Percentiles rank a stretch among this genome's conserved stretches.
phyloP scores from a whole-genome alignment of 192 early-diverging fungal genomes.

The Coemansia sp. region DNA sequence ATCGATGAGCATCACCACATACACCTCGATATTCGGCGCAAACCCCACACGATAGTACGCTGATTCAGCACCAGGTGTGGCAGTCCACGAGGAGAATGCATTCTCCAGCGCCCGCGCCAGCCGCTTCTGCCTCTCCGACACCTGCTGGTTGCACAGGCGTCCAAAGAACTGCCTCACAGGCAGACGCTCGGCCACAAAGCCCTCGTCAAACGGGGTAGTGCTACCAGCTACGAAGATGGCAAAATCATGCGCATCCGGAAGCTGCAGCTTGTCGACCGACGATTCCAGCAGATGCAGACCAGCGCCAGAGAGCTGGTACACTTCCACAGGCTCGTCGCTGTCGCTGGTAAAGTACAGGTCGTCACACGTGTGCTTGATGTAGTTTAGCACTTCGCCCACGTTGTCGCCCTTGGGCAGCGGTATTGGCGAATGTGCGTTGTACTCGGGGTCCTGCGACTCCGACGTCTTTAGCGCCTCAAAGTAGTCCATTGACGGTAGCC shows the following conservation, averaged over 20 bases:
- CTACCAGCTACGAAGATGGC: slow-evolving; percentile 41
- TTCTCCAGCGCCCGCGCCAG: slow-evolving; percentile 32
- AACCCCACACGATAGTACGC: slow-evolving; percentile 49
- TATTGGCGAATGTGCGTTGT: slow-evolving; percentile 34
- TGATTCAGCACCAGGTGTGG: slow-evolving; percentile 18
- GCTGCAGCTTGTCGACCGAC: slow-evolving; percentile 29
- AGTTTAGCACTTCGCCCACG: slow-evolving; percentile 25
- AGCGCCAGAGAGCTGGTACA: slow-evolving; percentile 39
- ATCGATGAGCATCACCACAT: slow-evolving; percentile 53
- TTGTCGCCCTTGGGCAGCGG: slow-evolving; percentile 26
- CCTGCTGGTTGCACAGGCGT: slow-evolving; percentile 37
- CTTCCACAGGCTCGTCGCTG: slow-evolving; percentile 50
- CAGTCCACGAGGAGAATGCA: slow-evolving; percentile 18
- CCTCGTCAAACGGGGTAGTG: slow-evolving; percentile 17
- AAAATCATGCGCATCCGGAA: slow-evolving; percentile 42
- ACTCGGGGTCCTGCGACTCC: slow-evolving; percentile 5
- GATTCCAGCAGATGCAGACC: slow-evolving; percentile 36
- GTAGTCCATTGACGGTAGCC: no score
- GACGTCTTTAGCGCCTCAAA: slow-evolving; percentile 51
- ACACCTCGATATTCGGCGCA: slow-evolving; percentile 44
- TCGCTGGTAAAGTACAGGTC: slow-evolving; percentile 53
- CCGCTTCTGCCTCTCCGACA: slow-evolving; percentile 30
- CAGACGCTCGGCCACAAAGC: slow-evolving; percentile 39
- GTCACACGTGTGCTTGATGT: slow-evolving; percentile 43
- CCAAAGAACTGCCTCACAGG: slow-evolving; percentile 27